Evolutionary conservation across 805 yeast genomes (phyloP), one percentile per base, ranked within the genome.

Genomic region (Ogataea pignaliae): DNA sequence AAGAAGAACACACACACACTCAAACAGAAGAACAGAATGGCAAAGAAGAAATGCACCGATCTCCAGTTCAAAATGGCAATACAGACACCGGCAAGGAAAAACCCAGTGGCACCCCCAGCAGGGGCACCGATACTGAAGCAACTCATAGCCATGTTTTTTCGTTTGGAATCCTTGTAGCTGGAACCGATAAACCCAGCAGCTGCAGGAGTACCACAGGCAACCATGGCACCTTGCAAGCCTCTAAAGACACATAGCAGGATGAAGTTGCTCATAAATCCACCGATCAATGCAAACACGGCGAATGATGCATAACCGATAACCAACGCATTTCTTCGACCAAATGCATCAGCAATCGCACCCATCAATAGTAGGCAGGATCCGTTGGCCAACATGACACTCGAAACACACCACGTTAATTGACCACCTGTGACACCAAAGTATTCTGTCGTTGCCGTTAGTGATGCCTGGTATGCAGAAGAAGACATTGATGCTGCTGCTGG

Each of bases 71-170:
- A 49, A 13, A 61, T 55, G 40, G 65, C 57, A n/a, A 60, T 49
- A 47, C 74, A 67, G 10, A 73, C 66, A 40, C 77, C 79, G 8
- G 75, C 76, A 16, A 66, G 47, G 26, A 73, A 48, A n/a, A 61
- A 61, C 1, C 78, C 79, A 15, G 56, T 47, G 3, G 72, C 70
- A 38, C 66, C 70, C 16, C 79, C 79, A 5, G 70, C 52, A 2
- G 79, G 79, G 1, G 77, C 76, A 6, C 79, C 78, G 2, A 70
- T 69, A 9, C 70, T 56, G 46, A 72, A 69, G 29, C 65, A 55
- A 33, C 75, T 70, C 69, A 72, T 59, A 14, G 57, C 75, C 49
- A 66, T 49, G 50, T 72, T 72, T 47, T 71, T 71, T 32, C 77
- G 47, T 33, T 51, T 49, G 0, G 73, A 65, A 28, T 70, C 68